Evolutionary conservation across 345 rosid species (phyloP), one percentile per base, ranked within the genome.

Genomic region (Populus nigra): DNA sequence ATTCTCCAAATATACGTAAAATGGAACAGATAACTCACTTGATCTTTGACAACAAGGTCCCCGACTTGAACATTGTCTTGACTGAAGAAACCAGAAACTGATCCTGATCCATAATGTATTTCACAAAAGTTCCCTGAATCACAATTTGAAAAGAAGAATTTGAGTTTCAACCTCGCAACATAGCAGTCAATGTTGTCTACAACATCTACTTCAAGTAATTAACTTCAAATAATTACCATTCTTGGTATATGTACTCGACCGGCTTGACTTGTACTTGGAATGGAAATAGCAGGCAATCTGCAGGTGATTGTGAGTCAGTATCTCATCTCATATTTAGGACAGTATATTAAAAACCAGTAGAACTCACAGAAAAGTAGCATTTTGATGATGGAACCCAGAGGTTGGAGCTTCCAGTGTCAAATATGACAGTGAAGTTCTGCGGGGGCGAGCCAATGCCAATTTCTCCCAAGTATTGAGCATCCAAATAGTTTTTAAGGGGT

Each of bases 321-420:
- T 35, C 36, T 35, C 22, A 50, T 72, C 33, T 8, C 70, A 69
- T 17, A 20, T 68, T 45, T 43, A 31, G 8, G 20, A 68, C 2
- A 49, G 8, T 1, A 39, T 35, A n/a, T n/a, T n/a, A 3, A 50
- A 50, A 70, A 43, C 50, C 17, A 75, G 53, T 47, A 31, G 29
- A 76, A 83, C 94, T 89, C 81, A 91, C 98, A 20, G 93, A 87
- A 63, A 91, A 86, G 81, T 77, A 83, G 79, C 98, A 93, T 74
- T 89, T 88, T 68, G 91, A 79, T 5, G 98, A 93, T 31, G 98
- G 98, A 77, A 93, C 86, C 98, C 98, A 93, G 61, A 93, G 91
- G 76, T 93, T 91, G 53, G 98, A 93, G 76, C 96, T 93, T 33
- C 96, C 98, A 0, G 98, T 90, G 71, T 93, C 96, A 65, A 93